Evolutionary conservation across 768 basidiomycete species (phyloP), one percentile per base, ranked within the genome.

Genomic region (Vararia minispora): DNA sequence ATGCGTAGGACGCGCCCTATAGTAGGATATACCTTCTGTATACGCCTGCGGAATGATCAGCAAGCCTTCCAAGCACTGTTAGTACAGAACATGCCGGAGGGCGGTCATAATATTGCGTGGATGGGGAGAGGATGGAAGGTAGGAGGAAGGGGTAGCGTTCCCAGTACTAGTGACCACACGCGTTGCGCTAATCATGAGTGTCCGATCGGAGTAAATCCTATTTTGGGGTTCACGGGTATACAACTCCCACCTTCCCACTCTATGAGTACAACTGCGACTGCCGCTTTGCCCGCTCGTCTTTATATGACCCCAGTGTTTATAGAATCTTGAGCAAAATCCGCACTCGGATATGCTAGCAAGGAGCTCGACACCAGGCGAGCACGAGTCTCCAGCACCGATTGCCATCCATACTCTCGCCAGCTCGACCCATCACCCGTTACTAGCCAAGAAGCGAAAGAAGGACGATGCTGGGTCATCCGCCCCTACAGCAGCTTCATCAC

Each of bases 11-110:
- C 37, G 33, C 17, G 20, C 16, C 10, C 20, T 29, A 28, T 38
- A 32, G 35, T 5, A 14, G 20, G 37, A 42, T n/a, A 17, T 49
- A 83, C 84, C 66, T 77, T 82, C 51, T 82, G 79, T 20, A 88
- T 79, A 35, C 84, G 81, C 43, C 84, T 85, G 49, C 24, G 35
- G 12, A 27, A 34, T 27, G 35, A 50, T 63, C 40, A 64, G 47
- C 29, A 37, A 8, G n/a, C n/a, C n/a, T n/a, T n/a, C n/a, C n/a
- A n/a, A 13, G 20, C 18, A 16, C 28, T 16, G 16, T 21, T 22
- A 23, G 8, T 18, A 16, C 13, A 10, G 13, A 31, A 29, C 55
- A 36, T 52, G 62, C 65, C 65, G 55, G 32, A 65, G 35, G 24
- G 65, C 61, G 21, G 65, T 63, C 65, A 66, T 66, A 23, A 16